Base-by-base conservation (phyloP, 768 basidiomycete species). In the Tylopilus felleus region DNA sequence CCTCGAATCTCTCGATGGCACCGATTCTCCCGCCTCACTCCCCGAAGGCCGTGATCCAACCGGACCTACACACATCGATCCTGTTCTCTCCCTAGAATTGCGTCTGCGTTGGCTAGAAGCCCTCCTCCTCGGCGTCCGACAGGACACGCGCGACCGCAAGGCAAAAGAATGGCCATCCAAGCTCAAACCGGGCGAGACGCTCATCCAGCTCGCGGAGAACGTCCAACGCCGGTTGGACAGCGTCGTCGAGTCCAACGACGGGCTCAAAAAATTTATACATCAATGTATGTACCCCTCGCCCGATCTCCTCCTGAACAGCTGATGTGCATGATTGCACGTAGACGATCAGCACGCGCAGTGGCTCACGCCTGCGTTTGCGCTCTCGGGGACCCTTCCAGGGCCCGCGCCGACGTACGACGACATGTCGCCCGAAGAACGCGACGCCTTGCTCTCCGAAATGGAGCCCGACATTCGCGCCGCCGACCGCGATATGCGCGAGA, bases 381-480 rank as follows among this genome's bases (percentile, higher is more conserved):
- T 89, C 44, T 84, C 88, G n/a, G 83, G 83, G 21, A 74, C 81
- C 17, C 66, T 83, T 16, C 77, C 75, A 1, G 75, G 75, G 16
- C 51, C 67, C 13, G 68, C 77, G 1, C 80, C 84, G 8, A 68
- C 82, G 23, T 87, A 86, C 53, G 81, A 81, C 49, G 77, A 77
- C 35, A 84, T 92, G 83, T 77, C 85, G 0, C 63, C 81, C 0
- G 79, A 80, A 52, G 88, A 88, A 60, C 72, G 92, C 8, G 86
- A 88, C 38, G 84, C 85, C 0, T 76, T 88, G 51, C 69, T 92
- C 10, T 70, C 77, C 0, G 90, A 93, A 63, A 88, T 93, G 84
- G 91, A 92, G 59, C 80, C 83, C 5, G 91, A 93, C 48, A 83
- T 93, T 47, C 88, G 90, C 28, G 80, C 83, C 29, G 90, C 89